Evolutionary conservation across 768 basidiomycete species (phyloP), one percentile per base, ranked within the genome.

Genomic region (Boletus fagicola): DNA sequence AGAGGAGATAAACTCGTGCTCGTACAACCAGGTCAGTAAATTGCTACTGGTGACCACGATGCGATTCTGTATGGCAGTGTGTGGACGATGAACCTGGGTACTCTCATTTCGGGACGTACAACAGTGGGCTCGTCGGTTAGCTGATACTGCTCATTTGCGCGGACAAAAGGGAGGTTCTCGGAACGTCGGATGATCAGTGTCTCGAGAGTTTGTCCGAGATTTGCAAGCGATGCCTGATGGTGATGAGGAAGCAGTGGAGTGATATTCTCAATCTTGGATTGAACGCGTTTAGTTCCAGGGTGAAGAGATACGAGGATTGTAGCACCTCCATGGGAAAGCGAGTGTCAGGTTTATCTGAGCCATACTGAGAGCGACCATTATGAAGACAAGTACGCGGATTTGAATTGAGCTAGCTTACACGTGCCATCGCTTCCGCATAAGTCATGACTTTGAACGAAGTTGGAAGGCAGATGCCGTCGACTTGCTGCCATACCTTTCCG

Each of bases 291-390:
- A 63, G 62, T 50, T 49, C 30, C 40, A 40, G 3, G 28, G 51
- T 44, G 50, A 53, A 39, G 51, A 50, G 57, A 26, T 51, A 46
- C 51, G 28, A 35, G 22, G 40, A 18, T 13, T 36, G 50, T n/a
- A 74, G 74, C 66, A 94, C 94, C 86, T 95, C 86, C 62, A 95
- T 80, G 54, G 83, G 83, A 74, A 93, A 94, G 54, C 94, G 83
- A 53, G 87, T 87, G 74, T 98, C 95, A 45, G 95, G 95, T 76
- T 97, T 97, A 74, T 97, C 94, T 55, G 91, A 91, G 15, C 94
- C 94, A 78, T 87, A 97, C 89, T 94, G 60, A 22, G 54, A 48
- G n/a, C 16, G 33, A 60, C 65, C 55, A 68, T 55, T 56, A 61
- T 62, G 59, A 57, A 33, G 58, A 54, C 18, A 62, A 46, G 61